Evolutionary conservation across 495 filamentous ascomycete genomes (phyloP), one percentile per base, ranked within the genome.

Genomic region (Daldinia decipiens): DNA sequence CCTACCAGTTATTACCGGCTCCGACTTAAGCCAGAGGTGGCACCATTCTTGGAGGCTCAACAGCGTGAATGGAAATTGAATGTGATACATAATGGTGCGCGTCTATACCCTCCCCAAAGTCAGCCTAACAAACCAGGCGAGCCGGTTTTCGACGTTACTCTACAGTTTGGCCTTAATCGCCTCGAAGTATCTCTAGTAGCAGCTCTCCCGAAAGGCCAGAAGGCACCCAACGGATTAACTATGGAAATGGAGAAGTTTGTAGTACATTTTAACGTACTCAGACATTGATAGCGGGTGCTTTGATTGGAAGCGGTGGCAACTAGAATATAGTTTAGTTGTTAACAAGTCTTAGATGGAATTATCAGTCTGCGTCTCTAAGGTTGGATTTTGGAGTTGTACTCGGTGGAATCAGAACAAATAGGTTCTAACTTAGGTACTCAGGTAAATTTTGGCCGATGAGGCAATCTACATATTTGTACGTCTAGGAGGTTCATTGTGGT

Each of bases 231-330:
- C 51, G 89, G 88, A 11, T 82, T 84, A 6, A 89, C 87, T 61
- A 81, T 86, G 61, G 91, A 93, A 68, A 77, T 92, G 72, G 91
- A 94, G 80, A 90, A 84, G 67, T 78, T 92, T 45, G 88, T 84
- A 11, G 77, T 92, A 9, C 88, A 89, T 72, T 82, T 87, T 51
- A 87, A 88, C 75, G 62, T 91, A 26, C 62, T 80, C 38, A 75
- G 60, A 57, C 65, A 76, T 61, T 77, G 60, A 65, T 62, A 70
- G 27, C 4, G 27, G 50, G 29, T 17, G 17, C n/a, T 15, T 32
- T 24, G 4, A 53, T 5, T 40, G 13, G 9, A 24, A 19, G 7
- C 12, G 8, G 12, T 12, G 7, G 27, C 24, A 36, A 15, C 21
- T 32, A 39, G 29, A 19, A 47, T 17, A 31, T 57, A 19, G 9